Percentiles rank a stretch among this genome's conserved stretches.
phyloP scores from a whole-genome alignment of 1,284 basidiomycete genomes.

The Exobasidium cylindrosporum region DNA sequence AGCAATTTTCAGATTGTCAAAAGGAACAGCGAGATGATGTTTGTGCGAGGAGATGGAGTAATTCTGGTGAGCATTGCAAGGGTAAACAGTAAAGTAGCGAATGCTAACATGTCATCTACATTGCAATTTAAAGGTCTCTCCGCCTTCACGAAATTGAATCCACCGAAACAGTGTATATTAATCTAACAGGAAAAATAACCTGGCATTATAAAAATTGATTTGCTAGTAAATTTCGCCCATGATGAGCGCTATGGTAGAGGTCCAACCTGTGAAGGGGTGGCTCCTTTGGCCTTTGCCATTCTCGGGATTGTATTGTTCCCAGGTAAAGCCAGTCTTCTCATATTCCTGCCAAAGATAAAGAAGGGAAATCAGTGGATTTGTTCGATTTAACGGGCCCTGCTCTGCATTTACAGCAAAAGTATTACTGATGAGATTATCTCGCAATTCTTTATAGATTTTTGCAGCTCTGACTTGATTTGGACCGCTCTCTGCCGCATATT shows the following conservation, averaged over 20 bases:
- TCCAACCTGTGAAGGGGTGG: slow-evolving; percentile 56
- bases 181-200: background rate
- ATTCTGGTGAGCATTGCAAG: slow-evolving; percentile 50
- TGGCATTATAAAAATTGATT: background rate
- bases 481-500: slow-evolving; percentile 73
- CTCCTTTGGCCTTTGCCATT: slow-evolving; percentile 80
- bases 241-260: slow-evolving; percentile 47
- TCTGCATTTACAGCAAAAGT: slow-evolving; percentile 68
- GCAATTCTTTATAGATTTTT: slow-evolving; percentile 73
- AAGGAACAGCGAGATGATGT: slow-evolving; percentile 95
- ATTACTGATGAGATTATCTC: slow-evolving; percentile 78
- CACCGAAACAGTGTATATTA: background rate
- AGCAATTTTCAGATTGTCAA: slow-evolving; percentile 81
- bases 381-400: background rate
- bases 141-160: slow-evolving; percentile 33
- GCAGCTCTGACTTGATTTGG: slow-evolving; percentile 72
- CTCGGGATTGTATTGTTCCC: slow-evolving; percentile 88
- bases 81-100: too few species aligned
- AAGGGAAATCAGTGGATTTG: background rate
- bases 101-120: too few species aligned
- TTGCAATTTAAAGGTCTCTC: slow-evolving; percentile 32
- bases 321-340: slow-evolving; percentile 83
- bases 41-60: slow-evolving; percentile 74
- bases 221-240: slow-evolving; percentile 47
- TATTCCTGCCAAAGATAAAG: slow-evolving; percentile 67